Percentiles rank a stretch among this genome's conserved stretches.
phyloP scores from a whole-genome alignment of 768 basidiomycete genomes.

The Polyporus arcularius region DNA sequence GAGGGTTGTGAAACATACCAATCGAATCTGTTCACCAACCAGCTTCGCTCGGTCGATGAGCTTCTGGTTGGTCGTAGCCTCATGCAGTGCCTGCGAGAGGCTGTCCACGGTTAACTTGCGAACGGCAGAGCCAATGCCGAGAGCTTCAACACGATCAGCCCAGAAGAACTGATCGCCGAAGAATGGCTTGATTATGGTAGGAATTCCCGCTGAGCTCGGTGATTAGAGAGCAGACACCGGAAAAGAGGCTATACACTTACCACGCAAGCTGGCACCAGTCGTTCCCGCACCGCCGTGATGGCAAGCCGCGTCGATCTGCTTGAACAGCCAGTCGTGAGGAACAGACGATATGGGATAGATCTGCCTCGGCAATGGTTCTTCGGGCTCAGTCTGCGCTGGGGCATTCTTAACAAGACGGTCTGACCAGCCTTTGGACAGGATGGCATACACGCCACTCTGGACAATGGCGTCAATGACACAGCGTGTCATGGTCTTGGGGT shows the following conservation, averaged over 20 bases:
- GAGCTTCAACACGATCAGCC: conserved; percentile 96
- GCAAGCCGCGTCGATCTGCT: conserved; percentile 91
- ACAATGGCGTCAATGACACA: conserved; percentile 88
- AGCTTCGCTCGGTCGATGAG: conserved; percentile 85
- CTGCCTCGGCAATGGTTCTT: conserved; percentile 72
- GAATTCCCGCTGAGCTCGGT: conserved; percentile 70
- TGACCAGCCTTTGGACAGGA: conserved; percentile 98
- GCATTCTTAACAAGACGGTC: conserved; percentile 75
- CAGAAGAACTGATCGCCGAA: conserved; percentile 99
- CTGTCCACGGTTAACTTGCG: conserved; percentile 82
- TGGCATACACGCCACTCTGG: conserved; percentile 85
- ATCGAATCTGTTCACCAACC: conserved; percentile 85
- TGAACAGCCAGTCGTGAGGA: conserved; percentile 97
- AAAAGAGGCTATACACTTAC: conserved; percentile 42
- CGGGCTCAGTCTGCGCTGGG: conserved; percentile 56
- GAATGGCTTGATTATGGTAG: conserved; percentile 96
- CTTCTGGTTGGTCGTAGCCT: conserved; percentile 85
- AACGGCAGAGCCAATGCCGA: conserved; percentile 88
- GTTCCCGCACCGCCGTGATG: conserved; percentile 99
- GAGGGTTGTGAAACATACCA: conserved; percentile 45
- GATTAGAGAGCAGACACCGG: neutral
- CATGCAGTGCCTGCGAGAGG: conserved; percentile 73
- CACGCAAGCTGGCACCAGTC: conserved; percentile 90
- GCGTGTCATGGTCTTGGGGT: conserved; percentile 90
- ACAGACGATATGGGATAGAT: conserved; percentile 85